Evolutionary conservation across 1,284 basidiomycete species (phyloP), one percentile per base, ranked within the genome.

Genomic region (Meripilus lineatus): DNA sequence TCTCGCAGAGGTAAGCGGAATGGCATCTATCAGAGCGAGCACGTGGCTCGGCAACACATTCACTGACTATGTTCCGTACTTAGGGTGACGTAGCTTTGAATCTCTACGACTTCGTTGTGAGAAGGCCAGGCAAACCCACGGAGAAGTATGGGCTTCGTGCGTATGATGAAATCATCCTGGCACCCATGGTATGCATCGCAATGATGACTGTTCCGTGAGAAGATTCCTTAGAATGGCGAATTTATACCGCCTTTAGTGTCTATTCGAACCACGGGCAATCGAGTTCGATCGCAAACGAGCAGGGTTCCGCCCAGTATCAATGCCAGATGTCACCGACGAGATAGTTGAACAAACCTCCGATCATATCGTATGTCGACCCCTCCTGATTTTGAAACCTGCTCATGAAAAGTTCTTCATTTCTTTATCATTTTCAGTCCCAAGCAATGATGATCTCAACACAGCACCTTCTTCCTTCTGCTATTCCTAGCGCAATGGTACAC

Each of bases 161-260:
- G 4, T 99, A 98, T 60, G 96, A 99, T 61, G 96, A 99, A 68
- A 85, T 91, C 45, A 94, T 98, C 46, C 71, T 99, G 28, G 93
- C 93, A 0, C 91, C 95, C 1, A 91, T 97, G 82, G 91, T 91
- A 58, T 50, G 72, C 15, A 8, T 18, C 25, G 32, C 32, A 17
- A 17, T 20, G 17, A 15, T 30, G n/a, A n/a, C 3, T 21, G 1
- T 20, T 17, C 18, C n/a, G 35, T n/a, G 8, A 34, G n/a, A 11
- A 25, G 20, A 14, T 28, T 28, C 4, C 20, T 40, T 32, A 15
- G 26, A 14, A 4, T 32, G 34, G 14, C 40, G 34, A 34, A 22
- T 38, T 11, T 28, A 28, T 20, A 41, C 32, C 20, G 5, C 13
- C 18, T 15, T 14, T 58, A 95, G 91, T 85, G 87, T 56, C 72